Base-by-base conservation (phyloP, 805 yeast species). In the Torulaspora microellipsoides region DNA sequence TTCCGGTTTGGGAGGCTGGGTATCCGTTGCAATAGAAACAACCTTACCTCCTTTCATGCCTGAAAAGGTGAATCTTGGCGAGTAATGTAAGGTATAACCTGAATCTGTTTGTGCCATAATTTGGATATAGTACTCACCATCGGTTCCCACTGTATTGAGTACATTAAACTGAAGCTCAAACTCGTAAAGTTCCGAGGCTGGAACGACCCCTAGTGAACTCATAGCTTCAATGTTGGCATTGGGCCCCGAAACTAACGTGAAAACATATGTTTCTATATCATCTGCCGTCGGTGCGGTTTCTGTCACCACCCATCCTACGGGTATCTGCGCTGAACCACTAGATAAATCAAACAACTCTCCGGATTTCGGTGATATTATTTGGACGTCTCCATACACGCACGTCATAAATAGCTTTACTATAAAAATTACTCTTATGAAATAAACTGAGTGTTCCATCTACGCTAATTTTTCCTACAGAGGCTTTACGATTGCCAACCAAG, bases 61-160 rank as follows among this genome's bases (percentile, higher is more conserved):
- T 0, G 69, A 61, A 41, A 91, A 66, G 33, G 64, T 53, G 66
- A 89, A 83, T 54, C 93, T 69, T 31, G 71, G 67, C 3, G 90
- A 62, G 62, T 86, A 86, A 56, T 81, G 85, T 51, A 80, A 80
- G 1, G 86, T 72, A 54, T 67, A 70, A 31, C 80, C 83, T 2
- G 51, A 49, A 3, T 65, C 51, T 1, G 63, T 46, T 8, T 53
- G 46, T 1, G 87, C 76, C 50, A 74, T 75, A 25, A 88, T 62
- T 67, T 90, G 97, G 48, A 90, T 58, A 62, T 69, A 85, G 64
- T 79, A 91, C 38, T 60, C 53, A 31, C 97, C 98, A 55, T 73
- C 62, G 1, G 77, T 73, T 27, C 81, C 86, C 11, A 60, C 60
- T 23, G 65, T 49, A 3, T 77, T 65, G 11, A 68, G 67, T 34